These are phyloP conservation scores for Tausonia pullulans DNA, from an alignment of 1,284 basidiomycete species.

Conservation along the genomic window DNA sequence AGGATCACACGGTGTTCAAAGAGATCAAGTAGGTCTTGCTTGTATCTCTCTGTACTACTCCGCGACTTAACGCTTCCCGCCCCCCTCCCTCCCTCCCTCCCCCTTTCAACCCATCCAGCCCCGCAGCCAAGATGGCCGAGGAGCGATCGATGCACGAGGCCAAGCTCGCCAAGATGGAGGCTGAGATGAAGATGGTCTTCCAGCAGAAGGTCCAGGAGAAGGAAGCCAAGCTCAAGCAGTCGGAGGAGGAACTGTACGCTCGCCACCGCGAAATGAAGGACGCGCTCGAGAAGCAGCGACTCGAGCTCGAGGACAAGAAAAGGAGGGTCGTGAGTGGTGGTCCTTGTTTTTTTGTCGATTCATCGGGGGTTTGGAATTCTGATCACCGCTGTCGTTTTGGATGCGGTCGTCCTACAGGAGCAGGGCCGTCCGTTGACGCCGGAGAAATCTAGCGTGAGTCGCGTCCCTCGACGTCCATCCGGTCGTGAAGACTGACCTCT, in stretches of 20 bases:
- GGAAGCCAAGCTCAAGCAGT: conserved; percentile 94
- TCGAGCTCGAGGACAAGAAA: conserved; percentile 97
- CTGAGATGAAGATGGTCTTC: conserved; percentile 99
- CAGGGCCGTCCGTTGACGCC: conserved; percentile 74
- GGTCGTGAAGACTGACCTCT: not conserved
- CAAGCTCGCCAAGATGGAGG: conserved; percentile 96
- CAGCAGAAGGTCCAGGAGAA: conserved; percentile 98
- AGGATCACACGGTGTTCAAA: conserved; percentile 93
- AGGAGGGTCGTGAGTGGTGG: conserved; percentile 73
- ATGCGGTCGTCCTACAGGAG: not conserved
- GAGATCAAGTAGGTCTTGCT: conserved; percentile 74
- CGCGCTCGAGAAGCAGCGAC: conserved; percentile 88
- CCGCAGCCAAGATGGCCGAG: conserved; percentile 86
- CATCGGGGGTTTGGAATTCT: not conserved
- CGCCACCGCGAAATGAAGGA: conserved; percentile 99
- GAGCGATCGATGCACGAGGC: conserved; percentile 87
- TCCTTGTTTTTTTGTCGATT: conserved; percentile 15
- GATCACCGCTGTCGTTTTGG: not conserved
- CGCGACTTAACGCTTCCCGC: not conserved
- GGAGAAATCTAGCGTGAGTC: conserved; percentile 54
- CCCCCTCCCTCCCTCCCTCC: not conserved
- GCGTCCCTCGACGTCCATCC: not conserved
- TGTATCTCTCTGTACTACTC: not conserved
- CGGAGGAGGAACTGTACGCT: conserved; percentile 93
- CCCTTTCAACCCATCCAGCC: conserved; percentile 42